Conservation (phyloP, 2,329 filamentous ascomycete species). For the Davidsoniella neocaledoniae region DNA sequence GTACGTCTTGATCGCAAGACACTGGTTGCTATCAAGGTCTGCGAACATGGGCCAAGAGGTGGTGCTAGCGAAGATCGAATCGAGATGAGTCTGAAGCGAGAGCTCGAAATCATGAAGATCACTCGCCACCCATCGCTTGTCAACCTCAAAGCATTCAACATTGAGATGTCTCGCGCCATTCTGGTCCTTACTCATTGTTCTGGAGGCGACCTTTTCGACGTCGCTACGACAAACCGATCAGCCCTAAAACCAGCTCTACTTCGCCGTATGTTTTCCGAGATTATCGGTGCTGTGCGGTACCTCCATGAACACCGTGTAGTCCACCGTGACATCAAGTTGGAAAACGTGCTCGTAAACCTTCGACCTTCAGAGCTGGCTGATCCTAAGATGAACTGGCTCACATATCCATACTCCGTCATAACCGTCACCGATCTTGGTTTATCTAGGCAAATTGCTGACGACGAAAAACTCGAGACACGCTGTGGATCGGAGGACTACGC, state of each 20-base stretch:
- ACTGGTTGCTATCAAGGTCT: conserved; percentile 86
- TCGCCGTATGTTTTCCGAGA: conserved; percentile 73
- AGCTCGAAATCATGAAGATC: conserved; percentile 81
- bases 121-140: conserved; percentile 82
- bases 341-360: conserved; percentile 87
- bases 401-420: conserved; percentile 65
- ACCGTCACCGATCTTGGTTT: conserved; percentile 87
- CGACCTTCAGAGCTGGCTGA: conserved; percentile 49
- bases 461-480: conserved; percentile 77
- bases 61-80: conserved; percentile 86
- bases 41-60: conserved; percentile 84
- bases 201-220: conserved; percentile 86
- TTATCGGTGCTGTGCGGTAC: conserved; percentile 73
- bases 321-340: conserved; percentile 93
- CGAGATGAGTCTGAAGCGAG: conserved; percentile 83
- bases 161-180: conserved; percentile 65
- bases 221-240: conserved; percentile 57
- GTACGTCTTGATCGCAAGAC: conserved; percentile 45
- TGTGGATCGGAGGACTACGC: conserved; percentile 97
- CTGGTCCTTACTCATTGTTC: conserved; percentile 83
- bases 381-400: conserved; percentile 47
- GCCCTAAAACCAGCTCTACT: conserved; percentile 53
- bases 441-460: conserved; percentile 67
- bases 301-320: conserved; percentile 76
- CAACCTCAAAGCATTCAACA: conserved; percentile 80